These are phyloP conservation scores for Phyllosticta paracitricarpa DNA, from an alignment of 2,329 filamentous ascomycete genomes.

Conservation along the genomic window DNA sequence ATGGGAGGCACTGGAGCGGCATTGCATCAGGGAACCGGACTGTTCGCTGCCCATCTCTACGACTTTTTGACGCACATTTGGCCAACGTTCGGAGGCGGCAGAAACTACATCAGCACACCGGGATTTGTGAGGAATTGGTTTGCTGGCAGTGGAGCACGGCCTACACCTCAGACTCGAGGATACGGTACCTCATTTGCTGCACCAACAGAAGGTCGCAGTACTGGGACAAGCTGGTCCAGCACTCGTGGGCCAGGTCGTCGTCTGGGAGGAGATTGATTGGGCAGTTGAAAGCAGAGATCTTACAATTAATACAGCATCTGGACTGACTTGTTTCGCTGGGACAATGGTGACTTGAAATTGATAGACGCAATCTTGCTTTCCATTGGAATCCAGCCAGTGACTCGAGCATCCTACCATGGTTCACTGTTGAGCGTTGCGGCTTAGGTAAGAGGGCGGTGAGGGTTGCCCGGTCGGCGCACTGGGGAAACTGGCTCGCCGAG, in stretches of 20 bases:
- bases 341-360: background rate
- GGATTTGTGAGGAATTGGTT: slow-evolving; percentile 60
- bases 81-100: slow-evolving; percentile 78
- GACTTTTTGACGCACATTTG: slow-evolving; percentile 84
- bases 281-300: background rate
- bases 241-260: slow-evolving; percentile 8
- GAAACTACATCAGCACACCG: slow-evolving; percentile 67
- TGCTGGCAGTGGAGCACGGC: slow-evolving; percentile 24
- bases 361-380: background rate
- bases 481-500: background rate
- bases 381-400: too few relatives aligned
- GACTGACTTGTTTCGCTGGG: background rate
- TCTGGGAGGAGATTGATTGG: slow-evolving; percentile 3
- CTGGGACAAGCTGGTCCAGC: slow-evolving; percentile 2
- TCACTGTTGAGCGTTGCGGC: background rate
- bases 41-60: slow-evolving; percentile 79
- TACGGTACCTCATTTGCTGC: slow-evolving; percentile 2
- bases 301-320: background rate
- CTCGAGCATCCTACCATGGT: background rate
- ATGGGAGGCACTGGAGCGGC: slow-evolving; percentile 49
- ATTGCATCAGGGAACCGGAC: slow-evolving; percentile 60
- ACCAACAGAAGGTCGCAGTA: slow-evolving; percentile 3
- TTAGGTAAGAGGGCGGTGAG: background rate
- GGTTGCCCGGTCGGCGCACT: background rate
- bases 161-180: slow-evolving; percentile 1